Evolutionary conservation across 1,139 yeast species (phyloP).

Genomic region (Pichia sp.): DNA sequence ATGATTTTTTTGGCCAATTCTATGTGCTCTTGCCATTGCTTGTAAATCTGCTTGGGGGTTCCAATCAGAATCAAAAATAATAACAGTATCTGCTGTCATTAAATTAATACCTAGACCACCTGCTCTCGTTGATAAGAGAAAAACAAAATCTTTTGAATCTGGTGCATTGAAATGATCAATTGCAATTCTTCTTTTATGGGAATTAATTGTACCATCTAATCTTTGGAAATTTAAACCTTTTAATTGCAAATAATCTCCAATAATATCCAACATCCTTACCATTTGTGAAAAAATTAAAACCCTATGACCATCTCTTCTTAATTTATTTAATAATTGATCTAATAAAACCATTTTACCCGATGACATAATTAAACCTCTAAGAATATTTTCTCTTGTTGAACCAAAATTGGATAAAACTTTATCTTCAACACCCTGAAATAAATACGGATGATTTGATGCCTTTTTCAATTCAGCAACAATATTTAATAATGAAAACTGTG

Average conservation of each 20-base stretch:
- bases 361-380: conserved; percentile 93
- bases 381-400: conserved; percentile 71
- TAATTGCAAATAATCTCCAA: conserved; percentile 87
- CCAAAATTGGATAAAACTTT: conserved; percentile 63
- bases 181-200: conserved; percentile 86
- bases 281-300: conserved; percentile 93
- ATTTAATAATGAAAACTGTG: conserved; percentile 78
- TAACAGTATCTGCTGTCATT: conserved; percentile 98
- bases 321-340: conserved; percentile 78
- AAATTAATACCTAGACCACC: conserved; percentile 98
- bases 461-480: conserved; percentile 94
- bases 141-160: conserved; percentile 87
- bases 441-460: conserved; percentile 94
- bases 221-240: conserved; percentile 91
- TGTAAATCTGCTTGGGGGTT: conserved; percentile 98
- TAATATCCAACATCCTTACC: conserved; percentile 93
- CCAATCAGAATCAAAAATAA: conserved; percentile 98
- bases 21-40: conserved; percentile 99
- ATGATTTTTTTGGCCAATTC: conserved; percentile 97
- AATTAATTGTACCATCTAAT: conserved; percentile 94
- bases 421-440: conserved; percentile 90
- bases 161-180: conserved; percentile 97
- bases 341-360: conserved; percentile 96
- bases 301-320: conserved; percentile 90
- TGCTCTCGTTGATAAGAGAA: conserved; percentile 89